These are phyloP conservation scores for Endocalyx cinctus DNA, from an alignment of 2,329 filamentous ascomycete genomes.

Conservation along the genomic window DNA sequence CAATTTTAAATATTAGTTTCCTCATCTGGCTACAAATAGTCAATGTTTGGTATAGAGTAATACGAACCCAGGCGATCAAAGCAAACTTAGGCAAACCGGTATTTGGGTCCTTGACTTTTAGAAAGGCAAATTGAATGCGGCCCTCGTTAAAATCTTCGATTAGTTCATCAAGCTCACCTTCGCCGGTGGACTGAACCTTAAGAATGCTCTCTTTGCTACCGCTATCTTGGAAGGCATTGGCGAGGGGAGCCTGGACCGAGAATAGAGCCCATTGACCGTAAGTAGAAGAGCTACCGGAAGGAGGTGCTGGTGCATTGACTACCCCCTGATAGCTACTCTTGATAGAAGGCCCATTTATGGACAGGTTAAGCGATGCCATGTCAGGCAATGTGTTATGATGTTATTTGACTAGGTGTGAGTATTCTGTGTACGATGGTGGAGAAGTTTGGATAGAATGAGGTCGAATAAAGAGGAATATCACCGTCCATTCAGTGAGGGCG, in stretches of 20 bases:
- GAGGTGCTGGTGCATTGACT: conserved; percentile 46
- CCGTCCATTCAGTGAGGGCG: not conserved
- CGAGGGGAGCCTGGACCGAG: conserved; percentile 84
- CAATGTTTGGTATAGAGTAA: not conserved
- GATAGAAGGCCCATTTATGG: conserved; percentile 76
- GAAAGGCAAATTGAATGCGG: conserved; percentile 92
- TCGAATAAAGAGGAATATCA: too few relatives aligned
- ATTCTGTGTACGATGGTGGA: conserved; percentile 1
- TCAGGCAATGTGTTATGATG: conserved; percentile 5
- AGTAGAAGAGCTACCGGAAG: conserved; percentile 64
- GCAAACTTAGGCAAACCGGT: conserved; percentile 84
- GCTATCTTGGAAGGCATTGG: conserved; percentile 87
- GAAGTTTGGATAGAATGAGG: not conserved
- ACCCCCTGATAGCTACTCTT: conserved; percentile 69
- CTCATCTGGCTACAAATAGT: not conserved
- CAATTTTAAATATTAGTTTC: too few relatives aligned
- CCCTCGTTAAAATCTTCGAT: conserved; percentile 97
- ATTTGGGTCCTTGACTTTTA: conserved; percentile 95
- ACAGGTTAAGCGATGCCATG: conserved; percentile 79
- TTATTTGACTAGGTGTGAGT: conserved; percentile 6
- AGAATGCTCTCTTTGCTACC: conserved; percentile 87
- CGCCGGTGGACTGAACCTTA: conserved; percentile 90
- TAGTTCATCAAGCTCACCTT: conserved; percentile 85
- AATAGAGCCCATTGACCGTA: conserved; percentile 92
- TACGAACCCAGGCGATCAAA: conserved; percentile 76